Percentiles rank a stretch among this genome's conserved stretches.
Conservation (phyloP, 768 basidiomycete species). For the Hortiboletus flavorubellus region DNA sequence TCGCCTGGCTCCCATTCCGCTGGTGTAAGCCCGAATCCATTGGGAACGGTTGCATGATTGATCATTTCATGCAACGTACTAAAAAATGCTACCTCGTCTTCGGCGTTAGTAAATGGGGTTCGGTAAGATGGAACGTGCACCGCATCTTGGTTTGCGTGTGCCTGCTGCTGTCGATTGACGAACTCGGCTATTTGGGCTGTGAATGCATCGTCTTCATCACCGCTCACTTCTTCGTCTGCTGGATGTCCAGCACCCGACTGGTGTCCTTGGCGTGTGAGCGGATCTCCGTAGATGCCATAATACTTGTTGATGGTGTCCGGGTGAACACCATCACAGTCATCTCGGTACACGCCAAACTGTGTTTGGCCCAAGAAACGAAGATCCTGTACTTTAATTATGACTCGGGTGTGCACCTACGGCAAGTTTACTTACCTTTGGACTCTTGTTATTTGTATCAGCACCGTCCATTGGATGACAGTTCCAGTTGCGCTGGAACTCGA, state of each 20-base stretch:
- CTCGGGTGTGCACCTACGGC: too few relatives aligned
- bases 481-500: constrained; percentile 34
- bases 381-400: constrained; percentile 1
- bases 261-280: neutral
- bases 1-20: constrained; percentile 14
- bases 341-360: constrained; percentile 3
- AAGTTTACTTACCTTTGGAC: neutral
- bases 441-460: constrained; percentile 1
- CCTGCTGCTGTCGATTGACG: neutral
- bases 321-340: neutral
- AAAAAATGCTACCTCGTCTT: constrained; percentile 1
- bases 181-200: neutral
- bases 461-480: constrained; percentile 34
- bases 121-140: neutral
- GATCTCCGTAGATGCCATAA: neutral
- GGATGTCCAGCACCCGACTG: constrained; percentile 2
- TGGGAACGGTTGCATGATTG: neutral
- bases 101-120: constrained; percentile 8
- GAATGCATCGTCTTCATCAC: neutral
- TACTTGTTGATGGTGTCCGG: neutral
- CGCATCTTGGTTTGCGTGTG: neutral
- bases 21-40: constrained; percentile 11
- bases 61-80: neutral
- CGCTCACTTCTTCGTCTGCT: neutral
- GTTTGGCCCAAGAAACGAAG: constrained; percentile 14